Percentiles rank a stretch among this genome's conserved stretches.
Conservation (phyloP, 768 basidiomycete species). For the Sistotremastrum suecicum region DNA sequence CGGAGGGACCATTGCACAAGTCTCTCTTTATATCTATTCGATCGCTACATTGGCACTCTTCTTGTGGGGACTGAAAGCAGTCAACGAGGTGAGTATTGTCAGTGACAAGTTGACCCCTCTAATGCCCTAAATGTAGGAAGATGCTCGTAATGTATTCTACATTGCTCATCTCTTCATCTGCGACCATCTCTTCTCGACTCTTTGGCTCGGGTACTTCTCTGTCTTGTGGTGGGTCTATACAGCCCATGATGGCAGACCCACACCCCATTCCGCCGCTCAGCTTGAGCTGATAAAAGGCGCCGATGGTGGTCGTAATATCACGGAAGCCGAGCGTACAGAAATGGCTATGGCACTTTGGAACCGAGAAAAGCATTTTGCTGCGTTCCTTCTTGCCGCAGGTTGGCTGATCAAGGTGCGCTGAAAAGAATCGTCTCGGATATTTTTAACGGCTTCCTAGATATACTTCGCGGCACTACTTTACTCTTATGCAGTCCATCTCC, state of each 20-base stretch:
- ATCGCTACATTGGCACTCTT: constrained; percentile 66
- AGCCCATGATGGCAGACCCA: constrained; percentile 78
- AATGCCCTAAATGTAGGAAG: constrained; percentile 49
- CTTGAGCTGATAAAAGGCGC: constrained; percentile 59
- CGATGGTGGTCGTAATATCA: constrained; percentile 33
- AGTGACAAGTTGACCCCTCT: constrained; percentile 4
- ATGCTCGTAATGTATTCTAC: constrained; percentile 68
- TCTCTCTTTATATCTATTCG: constrained; percentile 90
- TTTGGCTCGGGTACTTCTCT: constrained; percentile 88
- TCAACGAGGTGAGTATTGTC: constrained; percentile 53
- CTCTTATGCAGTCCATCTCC: constrained; percentile 86
- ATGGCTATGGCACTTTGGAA: constrained; percentile 83
- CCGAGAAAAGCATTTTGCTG: constrained; percentile 74
- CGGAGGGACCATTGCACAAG: constrained; percentile 85
- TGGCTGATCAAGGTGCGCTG: constrained; percentile 76
- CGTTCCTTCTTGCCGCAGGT: constrained; percentile 59
- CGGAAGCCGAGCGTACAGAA: constrained; percentile 46
- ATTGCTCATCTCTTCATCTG: constrained; percentile 87
- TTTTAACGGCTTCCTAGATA: constrained; percentile 32
- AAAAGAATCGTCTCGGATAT: background rate
- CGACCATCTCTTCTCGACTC: constrained; percentile 81
- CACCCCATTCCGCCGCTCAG: constrained; percentile 79
- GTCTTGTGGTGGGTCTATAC: constrained; percentile 84
- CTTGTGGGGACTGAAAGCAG: constrained; percentile 77
- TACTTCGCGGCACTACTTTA: constrained; percentile 87